phyloP scores from a whole-genome alignment of 768 basidiomycete species.

The Filobasidium floriforme region DNA sequence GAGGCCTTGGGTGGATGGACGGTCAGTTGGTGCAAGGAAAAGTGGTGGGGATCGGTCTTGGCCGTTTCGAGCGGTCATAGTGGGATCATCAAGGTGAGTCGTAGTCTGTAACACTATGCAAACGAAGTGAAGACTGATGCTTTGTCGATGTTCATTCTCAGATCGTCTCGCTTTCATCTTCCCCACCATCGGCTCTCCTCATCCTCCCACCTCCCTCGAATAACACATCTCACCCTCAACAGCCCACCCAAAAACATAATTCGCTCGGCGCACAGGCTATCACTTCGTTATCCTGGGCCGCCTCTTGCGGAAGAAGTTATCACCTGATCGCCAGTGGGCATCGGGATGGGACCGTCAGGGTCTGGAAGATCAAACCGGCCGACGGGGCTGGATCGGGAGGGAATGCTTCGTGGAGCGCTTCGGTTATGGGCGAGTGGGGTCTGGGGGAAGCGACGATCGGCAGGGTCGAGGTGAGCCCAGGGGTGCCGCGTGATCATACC shows the following conservation, averaged over 20 bases:
- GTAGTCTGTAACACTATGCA: neutral
- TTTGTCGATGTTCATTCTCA: constrained; percentile 31
- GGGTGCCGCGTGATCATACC: constrained; percentile 48
- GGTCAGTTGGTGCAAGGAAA: constrained; percentile 90
- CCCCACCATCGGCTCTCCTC: constrained; percentile 60
- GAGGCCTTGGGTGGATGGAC: constrained; percentile 91
- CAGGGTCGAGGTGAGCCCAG: constrained; percentile 91
- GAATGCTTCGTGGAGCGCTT: constrained; percentile 57
- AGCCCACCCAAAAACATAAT: constrained; percentile 46
- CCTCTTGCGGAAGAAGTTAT: constrained; percentile 84
- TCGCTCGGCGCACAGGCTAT: constrained; percentile 53
- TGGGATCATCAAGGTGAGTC: constrained; percentile 65
- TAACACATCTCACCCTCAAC: constrained; percentile 10
- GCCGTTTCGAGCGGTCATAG: constrained; percentile 66
- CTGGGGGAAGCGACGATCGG: constrained; percentile 58
- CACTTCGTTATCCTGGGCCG: constrained; percentile 84
- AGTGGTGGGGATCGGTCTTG: constrained; percentile 87
- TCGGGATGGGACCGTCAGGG: constrained; percentile 77
- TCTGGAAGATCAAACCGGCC: constrained; percentile 73
- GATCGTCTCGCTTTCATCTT: constrained; percentile 64
- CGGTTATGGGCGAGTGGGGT: constrained; percentile 64
- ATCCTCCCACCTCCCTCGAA: constrained; percentile 49
- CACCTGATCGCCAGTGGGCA: constrained; percentile 88
- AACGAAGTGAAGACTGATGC: neutral
- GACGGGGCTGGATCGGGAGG: constrained; percentile 50